Evolutionary conservation across 1,139 yeast species (phyloP), one percentile per base, ranked within the genome.

Genomic region (Zygosaccharomyces sapae): DNA sequence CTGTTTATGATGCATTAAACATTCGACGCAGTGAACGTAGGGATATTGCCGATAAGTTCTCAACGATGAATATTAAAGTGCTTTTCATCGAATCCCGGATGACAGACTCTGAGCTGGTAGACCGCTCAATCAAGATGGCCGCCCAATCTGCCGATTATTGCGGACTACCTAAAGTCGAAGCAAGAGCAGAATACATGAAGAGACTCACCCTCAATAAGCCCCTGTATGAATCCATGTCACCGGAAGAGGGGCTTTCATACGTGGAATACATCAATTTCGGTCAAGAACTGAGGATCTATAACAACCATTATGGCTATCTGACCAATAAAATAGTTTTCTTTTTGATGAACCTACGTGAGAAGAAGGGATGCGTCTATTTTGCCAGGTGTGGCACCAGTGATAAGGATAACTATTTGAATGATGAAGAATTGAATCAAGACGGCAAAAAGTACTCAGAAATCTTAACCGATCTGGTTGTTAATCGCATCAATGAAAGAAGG

Each of bases 1-100:
- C 96, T 12, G 86, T 94, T 33, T 92, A 88, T 65, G 99, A 92
- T 67, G 98, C 97, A 0, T 87, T 92, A 49, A 92, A 94, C 67
- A 95, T 95, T 1, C 71, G 84, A 41, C 80, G 84, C 13, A 75
- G 76, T 47, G 85, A 83, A 56, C 75, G 98, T 56, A 61, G 75
- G 13, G 76, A 75, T 27, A 69, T 92, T 46, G 76, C 77, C 42
- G 72, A 73, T 36, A 70, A 69, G 48, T 81, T 90, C 59, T 69
- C 72, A 9, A 70, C 72, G 35, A 72, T 77, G 50, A 79, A 80
- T 55, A 82, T 90, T 49, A 90, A 85, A 63, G 84, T 86, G 19
- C 68, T 92, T 46, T 92, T 90, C 65, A 89, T 92, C 51, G 99
- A 92, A 68, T 84, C 94, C 40, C 74, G 87, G 40, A 83, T 90